phyloP scores from a whole-genome alignment of 106 monocot species.

The Alisma plantagoaquatica region DNA sequence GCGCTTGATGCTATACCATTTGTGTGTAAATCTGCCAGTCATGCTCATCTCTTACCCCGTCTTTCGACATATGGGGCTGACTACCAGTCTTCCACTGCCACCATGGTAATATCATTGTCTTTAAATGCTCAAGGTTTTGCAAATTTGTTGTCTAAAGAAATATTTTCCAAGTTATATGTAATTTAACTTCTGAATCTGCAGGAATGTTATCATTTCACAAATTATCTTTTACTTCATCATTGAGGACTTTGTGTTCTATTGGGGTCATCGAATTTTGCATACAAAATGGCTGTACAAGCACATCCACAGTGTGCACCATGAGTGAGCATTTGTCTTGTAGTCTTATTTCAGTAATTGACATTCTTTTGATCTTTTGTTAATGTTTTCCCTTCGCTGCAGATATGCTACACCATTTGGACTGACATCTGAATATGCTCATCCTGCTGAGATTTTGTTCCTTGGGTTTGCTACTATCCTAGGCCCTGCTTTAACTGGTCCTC shows the following conservation, averaged over 20 bases:
- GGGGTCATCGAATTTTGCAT: constrained; percentile 69
- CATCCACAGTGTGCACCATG: constrained; percentile 70
- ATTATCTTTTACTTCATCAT: constrained; percentile 55
- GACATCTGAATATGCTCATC: constrained; percentile 92
- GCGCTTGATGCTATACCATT: constrained; percentile 64
- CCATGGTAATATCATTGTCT: constrained; percentile 62
- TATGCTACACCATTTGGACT: constrained; percentile 93
- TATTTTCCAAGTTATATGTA: no score
- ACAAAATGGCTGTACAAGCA: constrained; percentile 78
- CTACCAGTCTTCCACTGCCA: constrained; percentile 72
- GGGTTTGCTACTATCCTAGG: constrained; percentile 87
- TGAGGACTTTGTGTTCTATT: constrained; percentile 71
- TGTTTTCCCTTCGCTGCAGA: constrained; percentile 15
- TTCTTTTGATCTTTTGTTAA: background rate
- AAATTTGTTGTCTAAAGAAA: no score
- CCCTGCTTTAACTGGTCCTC: constrained; percentile 84
- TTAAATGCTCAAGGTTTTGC: no score
- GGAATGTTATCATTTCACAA: constrained; percentile 46
- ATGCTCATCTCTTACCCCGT: constrained; percentile 82
- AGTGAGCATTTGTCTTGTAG: constrained; percentile 32
- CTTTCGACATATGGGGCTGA: constrained; percentile 88
- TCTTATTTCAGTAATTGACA: background rate
- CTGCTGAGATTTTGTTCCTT: constrained; percentile 86
- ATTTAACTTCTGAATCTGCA: no score
- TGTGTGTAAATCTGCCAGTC: constrained; percentile 81